phyloP scores from a whole-genome alignment of 345 rosid genomes.

The Eucalyptus victrix region DNA sequence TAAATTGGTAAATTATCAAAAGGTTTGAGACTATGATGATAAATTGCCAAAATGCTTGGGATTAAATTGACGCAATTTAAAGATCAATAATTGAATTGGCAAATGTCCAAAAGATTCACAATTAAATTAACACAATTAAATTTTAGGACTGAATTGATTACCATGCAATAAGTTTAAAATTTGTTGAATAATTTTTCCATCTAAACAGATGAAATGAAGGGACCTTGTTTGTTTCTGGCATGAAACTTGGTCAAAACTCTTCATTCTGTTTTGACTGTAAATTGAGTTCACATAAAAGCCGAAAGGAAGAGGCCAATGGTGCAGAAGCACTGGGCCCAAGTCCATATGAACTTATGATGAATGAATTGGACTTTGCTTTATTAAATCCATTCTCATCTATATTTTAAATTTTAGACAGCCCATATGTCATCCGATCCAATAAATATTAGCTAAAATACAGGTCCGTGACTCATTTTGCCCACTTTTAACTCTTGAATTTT shows the following conservation, averaged over 20 bases:
- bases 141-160: too few relatives aligned
- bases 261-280: neutral
- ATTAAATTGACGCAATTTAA: neutral
- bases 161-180: too few relatives aligned
- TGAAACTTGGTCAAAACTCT: neutral
- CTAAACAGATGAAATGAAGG: neutral
- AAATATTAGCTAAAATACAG: neutral
- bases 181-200: too few relatives aligned
- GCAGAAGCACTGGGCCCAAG: neutral
- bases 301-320: neutral
- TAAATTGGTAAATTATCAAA: too few relatives aligned
- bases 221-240: neutral
- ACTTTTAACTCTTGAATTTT: neutral
- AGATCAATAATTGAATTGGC: accelerated
- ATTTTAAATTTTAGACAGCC: neutral
- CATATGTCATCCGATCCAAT: neutral
- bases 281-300: neutral
- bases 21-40: accelerated
- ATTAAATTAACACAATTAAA: too few relatives aligned
- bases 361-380: neutral
- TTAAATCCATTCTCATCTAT: neutral
- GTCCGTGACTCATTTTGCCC: neutral
- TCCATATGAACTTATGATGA: neutral
- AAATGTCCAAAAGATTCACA: too few relatives aligned
- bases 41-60: too few relatives aligned